Percentiles rank a stretch among this genome's conserved stretches.
These are phyloP conservation scores for Lecanosticta acicola DNA, from an alignment of 2,329 filamentous ascomycete species.

Conservation along the genomic window DNA sequence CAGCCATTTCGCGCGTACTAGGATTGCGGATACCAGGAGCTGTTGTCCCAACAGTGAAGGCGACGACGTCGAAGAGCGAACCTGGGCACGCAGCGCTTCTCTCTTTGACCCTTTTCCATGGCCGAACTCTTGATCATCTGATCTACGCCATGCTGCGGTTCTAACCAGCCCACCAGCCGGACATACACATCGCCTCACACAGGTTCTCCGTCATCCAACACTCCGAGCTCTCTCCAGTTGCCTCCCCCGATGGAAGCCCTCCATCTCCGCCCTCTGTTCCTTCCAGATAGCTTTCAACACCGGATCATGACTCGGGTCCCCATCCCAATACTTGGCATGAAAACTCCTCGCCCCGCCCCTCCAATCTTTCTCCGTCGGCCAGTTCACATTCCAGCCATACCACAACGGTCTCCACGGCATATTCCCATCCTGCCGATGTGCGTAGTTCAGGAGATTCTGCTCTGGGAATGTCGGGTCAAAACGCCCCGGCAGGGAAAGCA, in stretches of 20 bases:
- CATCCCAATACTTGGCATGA: conserved; percentile 40
- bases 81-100: neutral
- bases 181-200: no score
- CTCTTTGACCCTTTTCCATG: neutral
- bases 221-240: conserved; percentile 7
- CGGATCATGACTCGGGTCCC: conserved; percentile 32
- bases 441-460: conserved; percentile 39
- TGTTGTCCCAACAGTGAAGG: no score
- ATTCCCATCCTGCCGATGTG: conserved; percentile 34
- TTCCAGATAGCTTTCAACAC: conserved; percentile 33
- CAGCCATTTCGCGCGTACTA: no score
- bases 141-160: no score
- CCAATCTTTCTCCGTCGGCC: conserved; percentile 36
- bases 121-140: neutral
- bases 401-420: conserved; percentile 39
- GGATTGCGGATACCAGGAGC: no score
- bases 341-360: conserved; percentile 33
- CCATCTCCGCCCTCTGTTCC: conserved; percentile 34
- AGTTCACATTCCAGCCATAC: conserved; percentile 38
- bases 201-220: neutral
- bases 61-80: no score
- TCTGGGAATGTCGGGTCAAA: conserved; percentile 34
- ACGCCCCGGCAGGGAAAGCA: conserved; percentile 30
- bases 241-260: conserved; percentile 31
- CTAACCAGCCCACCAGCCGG: no score